Base-by-base conservation (phyloP, 305 asterid genomes). In the Fraxinus albicans region DNA sequence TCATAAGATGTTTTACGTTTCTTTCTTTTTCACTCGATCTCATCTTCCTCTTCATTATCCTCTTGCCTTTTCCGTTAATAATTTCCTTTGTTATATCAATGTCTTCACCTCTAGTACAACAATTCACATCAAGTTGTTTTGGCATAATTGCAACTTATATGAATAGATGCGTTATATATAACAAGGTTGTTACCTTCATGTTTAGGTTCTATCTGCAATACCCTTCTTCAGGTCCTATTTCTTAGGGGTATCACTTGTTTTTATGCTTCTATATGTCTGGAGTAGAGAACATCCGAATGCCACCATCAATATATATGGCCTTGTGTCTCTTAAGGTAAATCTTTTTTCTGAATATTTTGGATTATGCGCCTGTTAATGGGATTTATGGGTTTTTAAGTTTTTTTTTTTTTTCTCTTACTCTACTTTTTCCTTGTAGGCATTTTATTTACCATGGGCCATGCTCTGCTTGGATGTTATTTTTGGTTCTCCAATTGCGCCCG, bases 361-460 rank as follows among this genome's bases (percentile, higher is more conserved):
- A 17, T 69, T 77, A 73, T 38, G 63, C 35, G 13, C 44, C 60
- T 12, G 42, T 76, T 38, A 25, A 27, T 23, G 63, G 17, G 72
- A 27, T 36, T 12, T 55, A 15, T 58, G 31, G 38, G 83, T 85
- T 67, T 58, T 44, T 65, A 47, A 63, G 35, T 58, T 69, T 21
- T 50, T 36, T 10, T 33, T 79, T 79, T 36, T 78, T 85, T 74
- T 77, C 79, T 58, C 33, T 34, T 53, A 77, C 60, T 9, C 73
- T 12, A 73, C 36, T 60, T 73, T 82, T 81, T 78, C 74, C 77
- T 82, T 63, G 83, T 93, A 96, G 98, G 97, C 98, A 83, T 96
- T 96, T 90, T 96, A 96, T 88, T 85, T 96, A 83, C 98, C 99
- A 31, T 96, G 99, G 99, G 95, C 98, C 67, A 95, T 95, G 99